Conservation (phyloP, 176 grass and related monocot genomes). For the Oryza australiensis region DNA sequence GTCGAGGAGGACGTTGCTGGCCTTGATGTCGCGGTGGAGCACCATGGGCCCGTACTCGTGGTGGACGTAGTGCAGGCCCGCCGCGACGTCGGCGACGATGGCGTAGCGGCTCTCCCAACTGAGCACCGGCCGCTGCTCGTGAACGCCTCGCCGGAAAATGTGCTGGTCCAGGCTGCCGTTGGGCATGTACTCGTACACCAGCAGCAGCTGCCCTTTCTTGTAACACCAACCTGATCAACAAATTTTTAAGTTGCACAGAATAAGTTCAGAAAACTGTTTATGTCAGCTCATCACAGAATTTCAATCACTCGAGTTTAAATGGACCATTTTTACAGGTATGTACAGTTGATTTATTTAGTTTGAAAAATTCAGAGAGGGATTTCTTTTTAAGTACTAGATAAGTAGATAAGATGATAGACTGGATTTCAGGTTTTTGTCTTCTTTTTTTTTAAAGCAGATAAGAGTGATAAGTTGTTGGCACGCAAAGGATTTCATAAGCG, state of each 20-base stretch:
- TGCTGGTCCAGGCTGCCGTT: slow-evolving; percentile 79
- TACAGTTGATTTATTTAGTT: background rate
- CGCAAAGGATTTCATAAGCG: slow-evolving; percentile 11
- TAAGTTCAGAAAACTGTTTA: too few species aligned
- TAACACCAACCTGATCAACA: slow-evolving; percentile 21
- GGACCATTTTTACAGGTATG: background rate
- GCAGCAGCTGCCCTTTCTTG: slow-evolving; percentile 48
- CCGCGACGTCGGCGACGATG: slow-evolving; percentile 63
- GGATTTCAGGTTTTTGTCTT: background rate
- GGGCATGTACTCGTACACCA: slow-evolving; percentile 87
- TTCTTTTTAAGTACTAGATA: too few species aligned
- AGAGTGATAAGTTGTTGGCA: background rate
- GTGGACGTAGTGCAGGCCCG: slow-evolving; percentile 92
- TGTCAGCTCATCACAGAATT: too few species aligned
- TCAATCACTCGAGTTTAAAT: background rate
- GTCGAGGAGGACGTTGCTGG: slow-evolving; percentile 91
- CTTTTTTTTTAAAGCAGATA: background rate
- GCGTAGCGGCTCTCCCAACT: slow-evolving; percentile 55
- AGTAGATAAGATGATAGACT: background rate
- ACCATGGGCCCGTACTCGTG: slow-evolving; percentile 88
- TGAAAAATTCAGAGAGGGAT: background rate
- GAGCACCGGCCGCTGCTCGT: slow-evolving; percentile 23
- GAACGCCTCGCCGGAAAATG: slow-evolving; percentile 25
- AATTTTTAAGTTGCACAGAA: too few species aligned
- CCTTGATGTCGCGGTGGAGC: slow-evolving; percentile 94